Evolutionary conservation across 495 filamentous ascomycete species (phyloP).

Genomic region (Xylaria scruposa): DNA sequence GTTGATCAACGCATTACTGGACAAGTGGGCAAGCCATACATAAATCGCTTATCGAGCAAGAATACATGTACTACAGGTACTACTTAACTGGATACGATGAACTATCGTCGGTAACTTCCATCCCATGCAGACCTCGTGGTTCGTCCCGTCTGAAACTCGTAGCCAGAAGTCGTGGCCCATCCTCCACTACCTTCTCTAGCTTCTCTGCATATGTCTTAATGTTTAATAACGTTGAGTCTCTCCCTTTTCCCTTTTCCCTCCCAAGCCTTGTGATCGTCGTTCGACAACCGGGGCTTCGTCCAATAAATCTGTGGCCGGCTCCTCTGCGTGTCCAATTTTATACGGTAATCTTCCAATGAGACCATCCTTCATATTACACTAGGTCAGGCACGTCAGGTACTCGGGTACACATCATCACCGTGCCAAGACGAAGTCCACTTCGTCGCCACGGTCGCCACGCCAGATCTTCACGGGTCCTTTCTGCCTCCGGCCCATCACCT

Average conservation of each 20-base stretch:
- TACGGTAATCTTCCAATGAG: conserved; percentile 8
- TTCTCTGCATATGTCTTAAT: neutral
- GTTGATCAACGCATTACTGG: neutral
- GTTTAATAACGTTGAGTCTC: neutral
- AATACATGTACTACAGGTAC: neutral
- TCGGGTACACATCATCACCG: neutral
- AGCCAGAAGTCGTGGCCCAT: neutral
- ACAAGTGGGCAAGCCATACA: neutral
- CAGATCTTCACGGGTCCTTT: conserved; percentile 14
- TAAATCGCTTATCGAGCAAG: neutral
- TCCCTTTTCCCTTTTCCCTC: conserved; percentile 5
- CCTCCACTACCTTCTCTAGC: neutral
- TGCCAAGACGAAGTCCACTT: conserved; percentile 29
- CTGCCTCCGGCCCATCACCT: conserved; percentile 25
- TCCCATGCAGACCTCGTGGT: conserved; percentile 21
- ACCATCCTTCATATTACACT: neutral
- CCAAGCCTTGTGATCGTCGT: conserved; percentile 18
- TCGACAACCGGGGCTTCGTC: conserved; percentile 7
- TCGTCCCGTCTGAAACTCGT: conserved; percentile 16
- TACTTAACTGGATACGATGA: no score
- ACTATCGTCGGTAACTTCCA: neutral
- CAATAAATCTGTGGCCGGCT: neutral
- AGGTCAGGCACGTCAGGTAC: no score
- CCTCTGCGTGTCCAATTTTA: neutral
- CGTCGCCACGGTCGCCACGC: conserved; percentile 8